A percentile compares a stretch with the other conserved stretches of the same genome.
Conservation (phyloP, 208 protist genomes). For the Angomonas ambiguus region DNA sequence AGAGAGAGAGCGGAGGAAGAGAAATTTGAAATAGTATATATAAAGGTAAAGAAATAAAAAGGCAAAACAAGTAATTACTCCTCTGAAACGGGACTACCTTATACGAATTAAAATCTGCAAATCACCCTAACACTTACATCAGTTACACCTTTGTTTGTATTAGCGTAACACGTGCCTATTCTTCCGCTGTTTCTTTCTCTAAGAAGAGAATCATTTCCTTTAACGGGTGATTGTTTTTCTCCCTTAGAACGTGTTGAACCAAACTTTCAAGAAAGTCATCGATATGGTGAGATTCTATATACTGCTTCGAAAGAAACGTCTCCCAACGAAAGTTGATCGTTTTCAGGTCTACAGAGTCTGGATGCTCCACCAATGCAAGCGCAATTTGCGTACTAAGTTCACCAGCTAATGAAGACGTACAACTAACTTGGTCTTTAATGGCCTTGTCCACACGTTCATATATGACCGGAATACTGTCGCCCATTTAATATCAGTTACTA, state of each 20-base stretch:
- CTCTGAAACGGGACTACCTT: no score
- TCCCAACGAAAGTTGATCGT: conserved; percentile 62
- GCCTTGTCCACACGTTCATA: conserved; percentile 20
- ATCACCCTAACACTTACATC: no score
- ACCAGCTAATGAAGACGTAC: neutral
- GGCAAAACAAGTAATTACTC: neutral
- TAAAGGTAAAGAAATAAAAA: neutral
- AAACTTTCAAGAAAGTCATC: conserved; percentile 50
- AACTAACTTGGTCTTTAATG: conserved; percentile 18
- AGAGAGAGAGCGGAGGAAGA: conserved; percentile 11
- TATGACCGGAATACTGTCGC: conserved; percentile 11
- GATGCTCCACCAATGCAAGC: conserved; percentile 6
- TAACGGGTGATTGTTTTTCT: conserved; percentile 45
- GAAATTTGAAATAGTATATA: neutral
- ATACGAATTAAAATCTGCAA: no score
- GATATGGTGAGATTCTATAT: conserved; percentile 34
- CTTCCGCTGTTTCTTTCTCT: conserved; percentile 15
- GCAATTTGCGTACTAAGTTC: conserved; percentile 12
- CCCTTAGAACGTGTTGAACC: conserved; percentile 31
- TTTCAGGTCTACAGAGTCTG: conserved; percentile 20
- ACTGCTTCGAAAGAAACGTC: conserved; percentile 44
- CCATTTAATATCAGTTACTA: neutral
- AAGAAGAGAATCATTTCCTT: conserved; percentile 43
- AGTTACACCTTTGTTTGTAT: no score
- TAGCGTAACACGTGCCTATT: no score